Percentiles rank a stretch among this genome's conserved stretches.
These are phyloP conservation scores for Fagopyrum tataricum DNA, from an alignment of 148 eudicot genomes.

Conservation along the genomic window DNA sequence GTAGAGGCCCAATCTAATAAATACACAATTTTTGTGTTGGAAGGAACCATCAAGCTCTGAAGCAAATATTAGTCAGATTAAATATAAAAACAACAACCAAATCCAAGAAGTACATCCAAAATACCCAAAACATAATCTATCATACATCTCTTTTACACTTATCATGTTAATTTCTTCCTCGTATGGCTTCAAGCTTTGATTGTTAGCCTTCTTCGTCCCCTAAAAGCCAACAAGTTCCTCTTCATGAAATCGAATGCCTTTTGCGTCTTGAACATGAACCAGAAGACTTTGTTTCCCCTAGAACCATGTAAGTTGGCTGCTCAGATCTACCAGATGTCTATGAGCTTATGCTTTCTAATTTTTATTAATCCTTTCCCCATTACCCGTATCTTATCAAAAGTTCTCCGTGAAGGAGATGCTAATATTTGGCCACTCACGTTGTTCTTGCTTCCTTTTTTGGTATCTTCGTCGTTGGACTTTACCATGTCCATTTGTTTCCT, in stretches of 20 bases:
- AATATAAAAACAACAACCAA: conserved; percentile 10
- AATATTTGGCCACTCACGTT: conserved; percentile 53
- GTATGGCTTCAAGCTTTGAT: not conserved
- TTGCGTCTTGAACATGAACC: conserved; percentile 41
- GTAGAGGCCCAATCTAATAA: too few relatives aligned
- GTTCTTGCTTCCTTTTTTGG: conserved; percentile 32
- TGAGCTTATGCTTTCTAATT: conserved; percentile 71
- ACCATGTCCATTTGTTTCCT: conserved; percentile 44
- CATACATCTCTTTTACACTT: conserved; percentile 15
- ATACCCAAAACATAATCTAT: not conserved
- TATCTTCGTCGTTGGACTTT: conserved; percentile 34
- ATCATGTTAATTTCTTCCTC: conserved; percentile 3
- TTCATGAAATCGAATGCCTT: conserved; percentile 61
- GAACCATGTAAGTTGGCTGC: conserved; percentile 61
- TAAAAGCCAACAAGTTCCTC: not conserved
- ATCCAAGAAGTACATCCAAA: conserved; percentile 10
- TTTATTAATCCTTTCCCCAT: conserved; percentile 49
- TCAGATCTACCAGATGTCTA: conserved; percentile 77
- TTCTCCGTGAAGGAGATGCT: conserved; percentile 77
- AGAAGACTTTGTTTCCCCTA: conserved; percentile 49
- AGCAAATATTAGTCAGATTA: conserved; percentile 1
- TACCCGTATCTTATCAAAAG: conserved; percentile 71
- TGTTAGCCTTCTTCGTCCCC: conserved; percentile 1
- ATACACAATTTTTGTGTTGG: not conserved
- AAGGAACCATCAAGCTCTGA: conserved; percentile 3